Base-by-base conservation (phyloP, 768 basidiomycete species). In the Leccinum uliginosum region DNA sequence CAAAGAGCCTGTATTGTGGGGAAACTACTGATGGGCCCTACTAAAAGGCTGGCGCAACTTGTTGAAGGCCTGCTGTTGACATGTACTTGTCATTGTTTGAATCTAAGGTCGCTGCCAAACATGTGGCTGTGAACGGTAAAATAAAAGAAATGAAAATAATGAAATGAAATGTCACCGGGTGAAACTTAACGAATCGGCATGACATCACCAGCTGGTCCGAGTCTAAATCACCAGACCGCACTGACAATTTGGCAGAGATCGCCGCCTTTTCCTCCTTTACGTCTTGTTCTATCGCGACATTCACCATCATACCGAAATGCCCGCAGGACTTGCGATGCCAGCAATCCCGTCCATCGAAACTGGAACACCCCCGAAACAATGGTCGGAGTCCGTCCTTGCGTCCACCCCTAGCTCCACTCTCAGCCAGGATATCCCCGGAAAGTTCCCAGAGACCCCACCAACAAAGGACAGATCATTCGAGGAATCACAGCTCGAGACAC, bases 201-300 rank as follows among this genome's bases (percentile, higher is more conserved):
- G 66, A 67, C 66, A 69, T 67, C 66, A 67, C 40, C 40, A n/a
- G n/a, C 55, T 54, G 46, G 62, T 52, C 66, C 35, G 3, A 44
- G 65, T 52, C 30, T 30, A 46, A 14, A 15, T 38, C 35, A 11
- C 51, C 40, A 57, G 47, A 53, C n/a, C n/a, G n/a, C 23, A n/a
- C 32, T 12, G 8, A 15, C 26, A 23, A 55, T 32, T 58, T 55
- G 45, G 45, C 50, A 55, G 38, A 56, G 50, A 35, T 50, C 46
- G 6, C 60, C 45, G 49, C 32, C 6, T 27, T 30, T 34, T 7
- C 29, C 30, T 24, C 23, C 35, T 30, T 40, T 21, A 15, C 34
- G 8, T 44, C 24, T 47, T 24, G 7, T 12, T 34, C n/a, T 15
- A 19, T 11, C 27, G 6, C 21, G 7, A 29, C 54, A 3, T 50